These are phyloP conservation scores for Agrocybe pediades DNA, from an alignment of 768 basidiomycete genomes.

Conservation along the genomic window DNA sequence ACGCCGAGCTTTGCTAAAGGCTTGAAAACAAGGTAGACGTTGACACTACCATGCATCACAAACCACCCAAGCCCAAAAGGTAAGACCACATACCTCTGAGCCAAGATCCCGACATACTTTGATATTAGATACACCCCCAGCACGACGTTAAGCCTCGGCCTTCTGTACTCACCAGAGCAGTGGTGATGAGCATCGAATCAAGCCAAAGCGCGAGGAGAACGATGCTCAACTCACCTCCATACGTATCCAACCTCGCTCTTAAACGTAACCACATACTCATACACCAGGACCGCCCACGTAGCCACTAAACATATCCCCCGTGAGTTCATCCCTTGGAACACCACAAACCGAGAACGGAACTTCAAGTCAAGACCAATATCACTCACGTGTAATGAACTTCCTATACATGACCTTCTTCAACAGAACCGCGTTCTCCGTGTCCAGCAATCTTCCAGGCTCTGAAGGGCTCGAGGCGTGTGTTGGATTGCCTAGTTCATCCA, in stretches of 20 bases:
- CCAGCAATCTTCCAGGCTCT: too few species aligned
- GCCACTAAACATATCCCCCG: neutral
- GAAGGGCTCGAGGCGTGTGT: too few species aligned
- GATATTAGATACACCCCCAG: slow-evolving; percentile 1
- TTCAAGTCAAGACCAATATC: too few species aligned
- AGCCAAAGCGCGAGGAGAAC: too few species aligned
- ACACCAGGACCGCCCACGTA: neutral
- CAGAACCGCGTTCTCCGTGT: too few species aligned
- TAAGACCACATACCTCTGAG: slow-evolving; percentile 5
- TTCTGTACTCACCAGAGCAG: too few species aligned
- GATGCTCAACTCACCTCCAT: neutral
- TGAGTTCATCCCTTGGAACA: too few species aligned
- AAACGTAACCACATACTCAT: neutral
- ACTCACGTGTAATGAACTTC: too few species aligned
- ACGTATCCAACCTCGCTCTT: neutral
- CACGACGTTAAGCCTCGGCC: neutral
- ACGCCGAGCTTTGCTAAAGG: neutral
- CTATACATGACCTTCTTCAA: too few species aligned
- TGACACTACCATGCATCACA: slow-evolving; percentile 4
- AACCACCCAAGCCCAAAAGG: neutral
- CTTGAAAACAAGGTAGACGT: slow-evolving; percentile 11
- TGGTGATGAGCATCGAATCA: too few species aligned
- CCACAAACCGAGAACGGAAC: too few species aligned
- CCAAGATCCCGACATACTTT: slow-evolving; percentile 3
- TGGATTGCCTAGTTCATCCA: too few species aligned